Conservation (phyloP, 257 asterid genomes). For the Ilex asprella region DNA sequence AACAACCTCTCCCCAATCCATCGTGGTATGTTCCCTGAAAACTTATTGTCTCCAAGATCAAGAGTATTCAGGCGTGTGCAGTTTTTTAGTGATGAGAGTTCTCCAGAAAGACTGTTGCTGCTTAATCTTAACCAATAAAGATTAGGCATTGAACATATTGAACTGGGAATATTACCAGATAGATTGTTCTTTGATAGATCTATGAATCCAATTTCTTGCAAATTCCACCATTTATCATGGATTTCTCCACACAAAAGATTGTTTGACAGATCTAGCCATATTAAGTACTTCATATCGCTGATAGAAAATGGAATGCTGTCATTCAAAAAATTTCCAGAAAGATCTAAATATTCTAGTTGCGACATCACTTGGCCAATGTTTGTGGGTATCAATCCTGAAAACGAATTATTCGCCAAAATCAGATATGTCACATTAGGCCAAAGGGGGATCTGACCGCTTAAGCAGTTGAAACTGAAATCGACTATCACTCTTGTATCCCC, state of each 20-base stretch:
- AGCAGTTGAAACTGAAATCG: not conserved
- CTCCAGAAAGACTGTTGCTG: constrained; percentile 15
- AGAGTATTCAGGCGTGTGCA: constrained; percentile 13
- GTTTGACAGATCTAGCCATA: constrained; percentile 4
- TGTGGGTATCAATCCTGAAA: constrained; percentile 13
- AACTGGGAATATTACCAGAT: constrained; percentile 16
- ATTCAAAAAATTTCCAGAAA: constrained; percentile 12
- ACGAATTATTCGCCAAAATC: constrained; percentile 6
- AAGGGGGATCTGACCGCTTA: not conserved
- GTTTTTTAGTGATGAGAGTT: constrained; percentile 15
- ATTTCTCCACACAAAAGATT: constrained; percentile 15
- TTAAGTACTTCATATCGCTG: not conserved
- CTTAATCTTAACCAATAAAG: constrained; percentile 12
- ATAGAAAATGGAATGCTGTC: constrained; percentile 8
- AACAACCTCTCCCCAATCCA: constrained; percentile 13
- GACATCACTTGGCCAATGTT: not conserved
- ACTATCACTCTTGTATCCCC: not conserved
- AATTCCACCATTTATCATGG: constrained; percentile 12
- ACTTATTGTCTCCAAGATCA: constrained; percentile 25
- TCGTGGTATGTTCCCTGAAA: constrained; percentile 16
- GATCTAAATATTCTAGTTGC: not conserved
- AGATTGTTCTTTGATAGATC: constrained; percentile 19
- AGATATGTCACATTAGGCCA: constrained; percentile 2
- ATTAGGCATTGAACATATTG: not conserved
- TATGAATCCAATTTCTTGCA: constrained; percentile 7